Conservation (phyloP, 1,284 basidiomycete species). For the Melampsora americana region DNA sequence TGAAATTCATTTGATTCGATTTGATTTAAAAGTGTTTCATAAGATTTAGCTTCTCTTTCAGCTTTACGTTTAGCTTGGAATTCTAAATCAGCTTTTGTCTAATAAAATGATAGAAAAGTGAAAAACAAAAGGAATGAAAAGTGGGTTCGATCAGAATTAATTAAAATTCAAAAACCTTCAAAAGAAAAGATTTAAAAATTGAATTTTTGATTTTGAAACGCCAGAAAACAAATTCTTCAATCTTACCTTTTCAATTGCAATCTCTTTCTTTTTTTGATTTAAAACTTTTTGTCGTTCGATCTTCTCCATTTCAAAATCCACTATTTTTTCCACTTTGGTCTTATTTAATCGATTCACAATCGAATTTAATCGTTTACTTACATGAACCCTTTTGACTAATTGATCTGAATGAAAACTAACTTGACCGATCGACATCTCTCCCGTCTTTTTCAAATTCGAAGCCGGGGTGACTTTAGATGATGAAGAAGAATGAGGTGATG, state of each 20-base stretch:
- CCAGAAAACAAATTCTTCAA: not conserved
- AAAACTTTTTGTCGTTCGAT: slow-evolving; percentile 34
- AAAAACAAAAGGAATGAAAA: not conserved
- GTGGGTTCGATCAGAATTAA: not conserved
- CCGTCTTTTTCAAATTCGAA: slow-evolving; percentile 69
- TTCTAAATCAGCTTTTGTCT: slow-evolving; percentile 33
- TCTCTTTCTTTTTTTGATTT: slow-evolving; percentile 24
- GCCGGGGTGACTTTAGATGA: slow-evolving; percentile 27
- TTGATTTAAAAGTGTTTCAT: slow-evolving; percentile 23
- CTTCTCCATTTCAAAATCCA: slow-evolving; percentile 31
- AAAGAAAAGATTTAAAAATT: not conserved
- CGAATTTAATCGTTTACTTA: slow-evolving; percentile 75
- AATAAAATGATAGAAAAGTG: not conserved
- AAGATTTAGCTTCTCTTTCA: slow-evolving; percentile 35
- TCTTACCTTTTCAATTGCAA: slow-evolving; percentile 24
- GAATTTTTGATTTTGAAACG: not conserved
- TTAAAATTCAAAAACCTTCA: not conserved
- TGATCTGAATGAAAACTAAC: slow-evolving; percentile 92
- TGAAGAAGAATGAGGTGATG: not conserved
- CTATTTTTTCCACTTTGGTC: slow-evolving; percentile 64
- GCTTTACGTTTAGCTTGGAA: slow-evolving; percentile 32
- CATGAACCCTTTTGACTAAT: slow-evolving; percentile 68
- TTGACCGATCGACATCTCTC: slow-evolving; percentile 91
- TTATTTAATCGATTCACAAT: slow-evolving; percentile 94
- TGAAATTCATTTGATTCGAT: slow-evolving; percentile 18